phyloP scores from a whole-genome alignment of 805 yeast genomes.

The Phaffomyces thermotolerans region DNA sequence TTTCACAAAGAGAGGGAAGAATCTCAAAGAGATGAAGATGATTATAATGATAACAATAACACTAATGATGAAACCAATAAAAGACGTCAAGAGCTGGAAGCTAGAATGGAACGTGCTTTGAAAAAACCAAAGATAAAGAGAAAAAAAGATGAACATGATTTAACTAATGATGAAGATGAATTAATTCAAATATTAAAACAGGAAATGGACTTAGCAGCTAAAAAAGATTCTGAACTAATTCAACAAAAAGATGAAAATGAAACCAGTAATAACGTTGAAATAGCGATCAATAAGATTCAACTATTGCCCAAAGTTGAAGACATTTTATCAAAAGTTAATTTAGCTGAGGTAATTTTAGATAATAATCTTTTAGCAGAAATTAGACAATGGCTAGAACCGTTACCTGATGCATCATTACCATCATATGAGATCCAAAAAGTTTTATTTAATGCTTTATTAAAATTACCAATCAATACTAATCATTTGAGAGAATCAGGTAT shows the following conservation, averaged over 20 bases:
- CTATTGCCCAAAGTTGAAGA: slow-evolving; percentile 73
- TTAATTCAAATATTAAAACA: slow-evolving; percentile 73
- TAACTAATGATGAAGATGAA: slow-evolving; percentile 94
- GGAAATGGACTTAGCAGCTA: slow-evolving; percentile 85
- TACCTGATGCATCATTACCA: slow-evolving; percentile 97
- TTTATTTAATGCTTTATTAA: slow-evolving; percentile 62
- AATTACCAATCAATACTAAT: slow-evolving; percentile 89
- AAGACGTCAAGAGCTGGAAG: slow-evolving; percentile 74
- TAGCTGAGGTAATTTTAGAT: slow-evolving; percentile 89
- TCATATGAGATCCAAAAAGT: slow-evolving; percentile 93
- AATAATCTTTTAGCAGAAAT: slow-evolving; percentile 90
- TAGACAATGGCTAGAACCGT: slow-evolving; percentile 94
- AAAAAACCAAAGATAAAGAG: slow-evolving; percentile 57
- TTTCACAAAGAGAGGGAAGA: neutral
- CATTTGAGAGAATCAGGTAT: slow-evolving; percentile 92
- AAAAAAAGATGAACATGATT: slow-evolving; percentile 81
- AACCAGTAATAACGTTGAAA: slow-evolving; percentile 15
- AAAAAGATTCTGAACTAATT: slow-evolving; percentile 53
- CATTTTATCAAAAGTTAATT: slow-evolving; percentile 69
- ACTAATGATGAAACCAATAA: slow-evolving; percentile 27
- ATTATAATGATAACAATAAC: slow-evolving; percentile 7
- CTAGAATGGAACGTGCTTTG: slow-evolving; percentile 67
- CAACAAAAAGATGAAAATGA: slow-evolving; percentile 25
- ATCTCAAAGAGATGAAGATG: neutral
- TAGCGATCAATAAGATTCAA: slow-evolving; percentile 61